Evolutionary conservation across 371 early-diverging fungal species (phyloP).

Genomic region (Zychaea mexicana): DNA sequence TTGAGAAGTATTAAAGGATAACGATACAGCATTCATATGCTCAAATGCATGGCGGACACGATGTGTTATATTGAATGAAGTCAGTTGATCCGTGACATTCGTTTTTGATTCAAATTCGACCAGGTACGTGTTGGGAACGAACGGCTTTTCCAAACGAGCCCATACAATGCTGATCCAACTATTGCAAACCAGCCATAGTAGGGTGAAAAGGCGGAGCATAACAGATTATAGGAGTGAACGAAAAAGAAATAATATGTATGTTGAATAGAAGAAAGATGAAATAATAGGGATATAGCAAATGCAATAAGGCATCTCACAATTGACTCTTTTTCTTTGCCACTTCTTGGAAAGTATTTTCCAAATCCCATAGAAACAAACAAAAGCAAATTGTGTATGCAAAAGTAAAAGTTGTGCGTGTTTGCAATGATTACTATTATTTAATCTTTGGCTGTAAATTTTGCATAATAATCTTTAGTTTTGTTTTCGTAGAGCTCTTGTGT

Average conservation of each 20-base stretch:
- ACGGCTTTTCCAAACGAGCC: background rate
- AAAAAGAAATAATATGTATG: background rate
- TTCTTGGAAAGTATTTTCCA: background rate
- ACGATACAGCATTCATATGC: conserved; percentile 42
- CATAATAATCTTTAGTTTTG: conserved; percentile 75
- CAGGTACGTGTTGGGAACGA: conserved; percentile 33
- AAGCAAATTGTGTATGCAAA: background rate
- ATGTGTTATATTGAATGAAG: conserved; percentile 28
- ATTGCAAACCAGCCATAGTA: background rate
- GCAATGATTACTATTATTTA: conserved; percentile 15
- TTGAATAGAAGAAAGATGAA: background rate
- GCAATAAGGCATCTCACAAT: background rate
- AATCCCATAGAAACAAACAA: background rate
- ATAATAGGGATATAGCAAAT: background rate
- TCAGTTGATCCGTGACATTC: conserved; percentile 22
- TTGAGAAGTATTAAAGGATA: conserved; percentile 26
- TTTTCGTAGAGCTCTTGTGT: conserved; percentile 78
- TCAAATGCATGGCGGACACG: conserved; percentile 38
- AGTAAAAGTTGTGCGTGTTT: background rate
- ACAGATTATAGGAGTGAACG: background rate
- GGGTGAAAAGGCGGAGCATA: too few species aligned
- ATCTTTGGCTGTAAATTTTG: conserved; percentile 71
- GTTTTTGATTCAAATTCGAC: conserved; percentile 27
- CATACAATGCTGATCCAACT: background rate
- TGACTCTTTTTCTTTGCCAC: background rate